Base-by-base conservation (phyloP, 805 yeast species). In the Debaryomyces hansenii region DNA sequence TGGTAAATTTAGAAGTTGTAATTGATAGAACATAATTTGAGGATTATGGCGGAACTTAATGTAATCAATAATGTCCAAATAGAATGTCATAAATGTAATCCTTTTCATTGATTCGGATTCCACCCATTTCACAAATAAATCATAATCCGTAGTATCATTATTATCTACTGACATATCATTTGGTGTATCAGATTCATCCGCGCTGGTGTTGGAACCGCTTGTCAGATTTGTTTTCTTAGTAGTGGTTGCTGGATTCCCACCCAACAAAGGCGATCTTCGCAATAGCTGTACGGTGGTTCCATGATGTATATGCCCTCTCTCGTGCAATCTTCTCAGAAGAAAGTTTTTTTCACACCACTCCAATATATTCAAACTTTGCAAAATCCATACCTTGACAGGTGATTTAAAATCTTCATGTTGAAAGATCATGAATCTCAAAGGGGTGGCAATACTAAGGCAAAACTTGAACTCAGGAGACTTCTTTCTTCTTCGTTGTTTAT, bases 301-400 rank as follows among this genome's bases (percentile, higher is more conserved):
- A 62, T 89, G 96, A 60, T 90, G 96, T 16, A 90, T 69, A 63
- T 85, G 92, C 0, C 89, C 87, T 40, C 96, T 66, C 65, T 89
- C 96, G 60, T 89, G 96, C 55, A 87, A 64, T 35, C 69, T 67
- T 55, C 96, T 69, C 38, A 80, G 77, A 0, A 89, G 72, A 54
- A 85, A 83, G 49, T 85, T 77, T 66, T 89, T 87, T 60, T 89
- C 96, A 58, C 82, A 84, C 67, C 84, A 82, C 58, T 89, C 96
- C n/a, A 90, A 62, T 51, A 90, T 60, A 45, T 86, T 63, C 50
- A 89, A 71, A 54, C 88, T 74, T 62, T 90, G 96, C 40, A 90
- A 72, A 8, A 89, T 79, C 85, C 91, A 89, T 7, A 85, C 69
- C 51, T 75, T 75, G 0, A 90, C 85, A 0, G 96, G 96, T 0